phyloP scores from a whole-genome alignment of 495 filamentous ascomycete species.

The Achaetomiella virescens region DNA sequence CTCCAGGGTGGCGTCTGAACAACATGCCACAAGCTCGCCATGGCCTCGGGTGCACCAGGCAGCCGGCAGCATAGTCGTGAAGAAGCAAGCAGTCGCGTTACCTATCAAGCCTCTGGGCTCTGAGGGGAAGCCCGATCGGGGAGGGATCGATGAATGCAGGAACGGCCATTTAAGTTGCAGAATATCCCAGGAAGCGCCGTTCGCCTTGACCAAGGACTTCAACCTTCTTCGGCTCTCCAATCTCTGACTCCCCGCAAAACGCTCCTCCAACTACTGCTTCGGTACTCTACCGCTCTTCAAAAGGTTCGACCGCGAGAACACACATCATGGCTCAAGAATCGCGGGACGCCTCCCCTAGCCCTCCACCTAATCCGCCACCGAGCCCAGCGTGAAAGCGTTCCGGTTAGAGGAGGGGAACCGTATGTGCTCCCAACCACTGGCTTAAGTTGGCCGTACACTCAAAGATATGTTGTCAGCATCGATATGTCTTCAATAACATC shows the following conservation, averaged over 20 bases:
- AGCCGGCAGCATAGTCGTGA: not conserved
- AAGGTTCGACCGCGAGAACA: too few species aligned
- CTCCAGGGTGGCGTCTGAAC: not conserved
- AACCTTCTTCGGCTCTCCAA: too few species aligned
- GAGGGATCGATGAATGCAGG: not conserved
- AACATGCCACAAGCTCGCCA: not conserved
- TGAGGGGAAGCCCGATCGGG: not conserved
- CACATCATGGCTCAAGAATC: constrained; percentile 1
- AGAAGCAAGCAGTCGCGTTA: not conserved
- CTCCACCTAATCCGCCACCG: constrained; percentile 11
- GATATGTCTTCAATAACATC: too few species aligned
- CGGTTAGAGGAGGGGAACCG: too few species aligned
- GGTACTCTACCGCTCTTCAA: too few species aligned
- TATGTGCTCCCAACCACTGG: too few species aligned
- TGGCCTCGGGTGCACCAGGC: not conserved
- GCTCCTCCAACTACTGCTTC: not conserved
- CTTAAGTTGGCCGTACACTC: too few species aligned
- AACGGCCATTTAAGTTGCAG: too few species aligned
- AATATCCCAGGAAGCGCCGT: too few species aligned
- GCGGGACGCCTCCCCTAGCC: not conserved
- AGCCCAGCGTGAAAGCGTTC: not conserved
- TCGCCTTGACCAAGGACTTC: too few species aligned
- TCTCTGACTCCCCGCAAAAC: too few species aligned
- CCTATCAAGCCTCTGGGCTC: not conserved
- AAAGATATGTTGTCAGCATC: too few species aligned